Base-by-base conservation (phyloP, 768 basidiomycete genomes). In the Collybia nuda region DNA sequence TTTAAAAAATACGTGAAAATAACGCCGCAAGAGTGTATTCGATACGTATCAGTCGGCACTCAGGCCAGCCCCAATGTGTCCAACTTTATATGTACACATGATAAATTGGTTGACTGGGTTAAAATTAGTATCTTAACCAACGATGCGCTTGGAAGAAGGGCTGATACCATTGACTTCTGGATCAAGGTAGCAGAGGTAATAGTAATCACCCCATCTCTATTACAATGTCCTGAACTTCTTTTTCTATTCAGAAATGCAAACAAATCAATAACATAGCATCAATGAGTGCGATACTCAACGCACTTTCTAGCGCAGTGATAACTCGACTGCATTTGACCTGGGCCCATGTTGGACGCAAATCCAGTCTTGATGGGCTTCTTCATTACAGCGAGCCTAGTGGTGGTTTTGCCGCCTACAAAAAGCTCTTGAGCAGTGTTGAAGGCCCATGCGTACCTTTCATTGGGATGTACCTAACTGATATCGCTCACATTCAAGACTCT, bases 101-200 rank as follows among this genome's bases (percentile, higher is more conserved):
- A 88, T 57, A 78, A 78, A 57, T 65, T 90, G 26, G 77, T 76
- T 26, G 65, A 73, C 12, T 90, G 87, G 86, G 85, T 90, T 17
- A 85, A 82, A 60, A 66, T 65, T 29, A 87, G 81, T 59, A 74
- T 88, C 36, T 63, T 90, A 32, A 75, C 65, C 44, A 70, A 73
- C 43, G 78, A 83, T 6, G 67, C 67, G 4, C 64, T 83, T 49
- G 73, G 72, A 12, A 81, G 75, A 58, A 71, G 86, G 39, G 77
- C 82, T 6, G 76, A 83, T 48, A 77, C 74, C 14, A 67, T 88
- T 32, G 85, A 88, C 51, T 79, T 84, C 59, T 90, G 88, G 88
- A 84, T 90, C 56, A 84, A 79, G 60, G 84, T 88, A 17, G 86
- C 88, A 6, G 86, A 90, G 78, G 88, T 88, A 56, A 58, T 78